A percentile compares a stretch with the other conserved stretches of the same genome.
phyloP scores from a whole-genome alignment of 1,139 yeast species.

The Candida mesenterica region DNA sequence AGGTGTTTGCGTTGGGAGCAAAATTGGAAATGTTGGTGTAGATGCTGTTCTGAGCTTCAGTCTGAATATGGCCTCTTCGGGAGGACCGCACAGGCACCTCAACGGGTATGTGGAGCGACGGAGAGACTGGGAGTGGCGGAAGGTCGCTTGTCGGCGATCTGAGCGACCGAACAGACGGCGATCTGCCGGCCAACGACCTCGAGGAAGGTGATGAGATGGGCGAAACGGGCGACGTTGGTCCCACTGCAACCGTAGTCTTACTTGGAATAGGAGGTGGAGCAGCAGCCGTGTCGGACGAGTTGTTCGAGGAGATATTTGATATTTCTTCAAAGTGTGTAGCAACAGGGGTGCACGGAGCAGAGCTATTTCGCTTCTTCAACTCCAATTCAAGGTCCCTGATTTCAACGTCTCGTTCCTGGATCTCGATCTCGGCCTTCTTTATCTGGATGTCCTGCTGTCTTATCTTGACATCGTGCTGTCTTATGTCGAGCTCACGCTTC shows the following conservation, averaged over 20 bases:
- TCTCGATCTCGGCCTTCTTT: background rate
- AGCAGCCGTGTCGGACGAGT: background rate
- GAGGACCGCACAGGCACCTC: constrained; percentile 23
- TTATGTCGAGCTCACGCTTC: background rate
- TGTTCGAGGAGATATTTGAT: no score
- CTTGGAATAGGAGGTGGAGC: background rate
- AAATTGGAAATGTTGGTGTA: constrained; percentile 1
- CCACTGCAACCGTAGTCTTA: constrained; percentile 4
- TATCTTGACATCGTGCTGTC: background rate
- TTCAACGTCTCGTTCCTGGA: background rate
- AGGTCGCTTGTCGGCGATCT: background rate
- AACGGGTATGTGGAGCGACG: constrained; percentile 2
- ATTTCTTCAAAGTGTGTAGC: no score
- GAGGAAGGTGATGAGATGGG: background rate
- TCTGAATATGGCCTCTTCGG: constrained; percentile 11
- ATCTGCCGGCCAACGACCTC: constrained; percentile 4
- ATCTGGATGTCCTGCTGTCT: background rate
- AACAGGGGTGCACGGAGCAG: no score
- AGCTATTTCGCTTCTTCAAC: background rate
- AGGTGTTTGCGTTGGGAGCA: background rate
- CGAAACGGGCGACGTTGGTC: background rate
- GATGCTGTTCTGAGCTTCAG: constrained; percentile 1
- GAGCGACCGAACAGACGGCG: background rate
- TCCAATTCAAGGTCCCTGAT: background rate
- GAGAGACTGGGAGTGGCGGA: background rate